Base-by-base conservation (phyloP, 139 green algal genomes). In the Coccomyxa sp. region DNA sequence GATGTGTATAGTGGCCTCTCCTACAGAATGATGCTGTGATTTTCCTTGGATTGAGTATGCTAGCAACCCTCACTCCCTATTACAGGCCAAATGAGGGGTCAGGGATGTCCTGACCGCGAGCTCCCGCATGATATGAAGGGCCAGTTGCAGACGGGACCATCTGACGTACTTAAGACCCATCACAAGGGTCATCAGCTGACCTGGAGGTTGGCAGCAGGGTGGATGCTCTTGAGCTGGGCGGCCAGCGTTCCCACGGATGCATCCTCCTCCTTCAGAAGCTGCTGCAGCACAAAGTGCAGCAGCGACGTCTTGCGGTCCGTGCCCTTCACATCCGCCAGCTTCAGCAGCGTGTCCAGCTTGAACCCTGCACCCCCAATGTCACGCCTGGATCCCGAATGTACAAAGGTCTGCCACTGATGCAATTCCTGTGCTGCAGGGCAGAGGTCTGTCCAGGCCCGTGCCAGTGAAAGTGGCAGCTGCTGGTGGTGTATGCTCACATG, bases 241-340 rank as follows among this genome's bases (percentile, higher is more conserved):
- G 82, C 58, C 70, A 95, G 80, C 18, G 36, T 39, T 7, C 64
- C 54, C 44, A 93, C 68, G 64, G 50, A 41, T 16, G 79, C 69
- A 35, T 24, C 40, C 10, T 44, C 64, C 31, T 35, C 34, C 72
- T 84, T 82, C 6, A 81, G 39, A 27, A 89, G 78, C 78, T 90
- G 78, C 8, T 55, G 41, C 39, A 92, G 75, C 55, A 97, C 85
- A 86, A 93, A 94, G 72, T 94, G 90, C 75, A 97, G 89, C 81
- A 97, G 85, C 31, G 78, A 89, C 16, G 90, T 95, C 58, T 88
- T 91, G 64, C 87, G 78, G 80, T 94, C 83, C 0, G 82, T 78
- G 74, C 84, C 86, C 82, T 91, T 91, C 33, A 93, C 81, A 50
- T 94, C 90, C 12, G 84, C 82, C 70, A 94, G 81, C 82, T 89